Evolutionary conservation across 768 basidiomycete species (phyloP).

Genomic region (Serpula lacrymans): DNA sequence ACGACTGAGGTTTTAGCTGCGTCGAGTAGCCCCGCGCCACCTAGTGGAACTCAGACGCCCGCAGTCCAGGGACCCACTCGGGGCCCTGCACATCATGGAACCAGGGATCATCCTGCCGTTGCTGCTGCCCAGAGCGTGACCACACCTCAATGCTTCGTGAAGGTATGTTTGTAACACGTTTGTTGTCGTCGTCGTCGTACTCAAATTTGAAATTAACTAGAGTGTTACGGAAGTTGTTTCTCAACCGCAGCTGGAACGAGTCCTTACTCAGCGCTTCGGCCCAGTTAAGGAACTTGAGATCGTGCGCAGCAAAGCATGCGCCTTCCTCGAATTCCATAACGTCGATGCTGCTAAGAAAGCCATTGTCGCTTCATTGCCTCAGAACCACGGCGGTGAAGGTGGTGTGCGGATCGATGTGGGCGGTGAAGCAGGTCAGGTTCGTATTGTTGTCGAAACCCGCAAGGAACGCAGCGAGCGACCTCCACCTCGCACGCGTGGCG

Average conservation of each 20-base stretch:
- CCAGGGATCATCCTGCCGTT: conserved; percentile 41
- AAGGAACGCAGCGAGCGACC: conserved; percentile 90
- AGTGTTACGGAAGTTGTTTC: conserved; percentile 70
- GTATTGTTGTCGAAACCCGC: conserved; percentile 81
- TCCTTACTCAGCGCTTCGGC: conserved; percentile 66
- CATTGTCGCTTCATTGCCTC: conserved; percentile 68
- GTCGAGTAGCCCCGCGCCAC: conserved; percentile 38
- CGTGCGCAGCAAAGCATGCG: conserved; percentile 84
- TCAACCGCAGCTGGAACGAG: conserved; percentile 43
- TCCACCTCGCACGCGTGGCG: conserved; percentile 57
- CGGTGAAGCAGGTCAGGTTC: conserved; percentile 44
- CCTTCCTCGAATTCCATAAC: conserved; percentile 84
- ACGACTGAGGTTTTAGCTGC: conserved; percentile 59
- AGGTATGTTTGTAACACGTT: conserved; percentile 45
- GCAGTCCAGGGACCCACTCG: conserved; percentile 28
- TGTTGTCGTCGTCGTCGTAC: neutral
- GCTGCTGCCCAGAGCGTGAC: conserved; percentile 60
- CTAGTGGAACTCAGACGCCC: conserved; percentile 34
- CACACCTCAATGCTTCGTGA: conserved; percentile 87
- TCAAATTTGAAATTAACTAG: conserved; percentile 32
- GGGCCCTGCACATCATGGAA: conserved; percentile 30
- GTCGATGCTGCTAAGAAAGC: conserved; percentile 84
- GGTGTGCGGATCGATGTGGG: conserved; percentile 77
- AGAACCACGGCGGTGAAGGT: conserved; percentile 78
- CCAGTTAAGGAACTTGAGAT: conserved; percentile 86